Evolutionary conservation across 768 basidiomycete genomes (phyloP).

Genomic region (Hygrocybe punicea): DNA sequence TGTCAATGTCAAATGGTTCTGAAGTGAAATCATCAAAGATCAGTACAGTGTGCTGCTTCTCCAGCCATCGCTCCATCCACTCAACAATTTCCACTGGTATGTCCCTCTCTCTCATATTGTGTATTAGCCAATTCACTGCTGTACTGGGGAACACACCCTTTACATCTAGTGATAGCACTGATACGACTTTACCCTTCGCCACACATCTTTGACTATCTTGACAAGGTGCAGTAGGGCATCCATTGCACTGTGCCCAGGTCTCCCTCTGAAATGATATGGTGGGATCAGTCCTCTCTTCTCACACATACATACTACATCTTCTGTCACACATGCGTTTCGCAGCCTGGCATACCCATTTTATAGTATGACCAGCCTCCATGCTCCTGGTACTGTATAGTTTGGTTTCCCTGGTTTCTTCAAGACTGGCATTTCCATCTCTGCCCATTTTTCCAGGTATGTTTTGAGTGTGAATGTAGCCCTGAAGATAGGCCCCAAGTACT

Average conservation of each 20-base stretch:
- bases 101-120: conserved; percentile 25
- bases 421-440: conserved; percentile 25
- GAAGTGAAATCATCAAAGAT: conserved; percentile 23
- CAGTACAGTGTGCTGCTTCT: conserved; percentile 3
- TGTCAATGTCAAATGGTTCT: conserved; percentile 14
- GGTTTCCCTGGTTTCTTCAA: conserved; percentile 33
- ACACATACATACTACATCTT: too few relatives aligned
- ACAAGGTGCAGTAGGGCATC: conserved; percentile 32
- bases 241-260: too few relatives aligned
- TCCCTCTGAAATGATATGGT: too few relatives aligned
- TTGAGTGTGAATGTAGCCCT: too few relatives aligned
- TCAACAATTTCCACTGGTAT: conserved; percentile 20
- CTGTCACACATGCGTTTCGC: not conserved
- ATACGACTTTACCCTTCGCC: conserved; percentile 30
- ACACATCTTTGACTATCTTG: conserved; percentile 35
- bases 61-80: conserved; percentile 13
- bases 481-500: conserved; percentile 25
- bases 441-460: conserved; percentile 33
- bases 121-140: conserved; percentile 15
- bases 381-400: conserved; percentile 31
- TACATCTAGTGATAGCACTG: conserved; percentile 35
- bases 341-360: not conserved
- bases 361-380: conserved; percentile 36
- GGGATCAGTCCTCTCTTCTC: too few relatives aligned
- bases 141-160: conserved; percentile 39